These are phyloP conservation scores for Orbilia oligospora DNA, from an alignment of 2,329 filamentous ascomycete genomes.

Conservation along the genomic window DNA sequence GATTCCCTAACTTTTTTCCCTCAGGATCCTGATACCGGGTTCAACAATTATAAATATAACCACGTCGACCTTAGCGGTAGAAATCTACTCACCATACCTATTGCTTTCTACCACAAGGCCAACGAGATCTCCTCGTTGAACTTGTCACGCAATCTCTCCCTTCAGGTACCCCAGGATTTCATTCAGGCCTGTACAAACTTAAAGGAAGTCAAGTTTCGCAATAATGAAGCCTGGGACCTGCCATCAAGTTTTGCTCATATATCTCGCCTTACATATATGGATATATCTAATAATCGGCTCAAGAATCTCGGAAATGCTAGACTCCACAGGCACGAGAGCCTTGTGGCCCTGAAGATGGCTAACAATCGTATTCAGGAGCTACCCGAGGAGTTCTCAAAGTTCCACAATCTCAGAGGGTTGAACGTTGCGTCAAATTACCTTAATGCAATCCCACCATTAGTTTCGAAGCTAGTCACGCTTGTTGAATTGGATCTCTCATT, in stretches of 20 bases:
- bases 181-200: constrained; percentile 92
- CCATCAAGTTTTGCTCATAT: constrained; percentile 88
- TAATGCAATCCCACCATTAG: constrained; percentile 84
- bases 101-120: constrained; percentile 91
- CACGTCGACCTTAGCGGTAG: constrained; percentile 92
- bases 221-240: constrained; percentile 89
- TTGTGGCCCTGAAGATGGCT: constrained; percentile 91
- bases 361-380: constrained; percentile 89
- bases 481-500: constrained; percentile 97
- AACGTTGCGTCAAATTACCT: constrained; percentile 96
- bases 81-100: constrained; percentile 94
- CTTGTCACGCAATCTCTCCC: constrained; percentile 88
- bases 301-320: constrained; percentile 89
- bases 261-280: constrained; percentile 84
- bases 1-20: constrained; percentile 71
- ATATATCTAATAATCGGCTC: constrained; percentile 93
- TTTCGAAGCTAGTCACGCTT: constrained; percentile 84
- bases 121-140: constrained; percentile 95
- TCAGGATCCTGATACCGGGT: constrained; percentile 82
- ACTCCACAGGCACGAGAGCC: constrained; percentile 79
- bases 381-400: constrained; percentile 85
- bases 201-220: constrained; percentile 94
- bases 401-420: constrained; percentile 82
- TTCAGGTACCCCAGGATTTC: constrained; percentile 95
- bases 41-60: constrained; percentile 89